These are phyloP conservation scores for Solanum paucissectum DNA, from an alignment of 257 asterid species.

Conservation along the genomic window DNA sequence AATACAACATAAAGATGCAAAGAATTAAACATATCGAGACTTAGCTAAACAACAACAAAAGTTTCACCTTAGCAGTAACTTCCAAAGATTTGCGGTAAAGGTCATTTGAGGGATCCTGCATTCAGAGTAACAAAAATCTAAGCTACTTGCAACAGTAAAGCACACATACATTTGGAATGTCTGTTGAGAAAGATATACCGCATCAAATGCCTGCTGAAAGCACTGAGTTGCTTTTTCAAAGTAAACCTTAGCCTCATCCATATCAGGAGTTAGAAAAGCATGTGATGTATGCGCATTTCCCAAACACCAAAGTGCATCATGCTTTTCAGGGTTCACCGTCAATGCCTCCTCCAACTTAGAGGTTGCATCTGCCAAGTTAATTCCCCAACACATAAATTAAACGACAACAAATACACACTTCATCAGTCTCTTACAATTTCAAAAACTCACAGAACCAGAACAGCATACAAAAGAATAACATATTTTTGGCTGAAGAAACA, in stretches of 20 bases:
- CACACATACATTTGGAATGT: neutral
- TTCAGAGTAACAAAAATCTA: neutral
- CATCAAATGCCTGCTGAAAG: slow-evolving; percentile 63
- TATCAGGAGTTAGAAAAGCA: slow-evolving; percentile 64
- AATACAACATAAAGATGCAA: neutral
- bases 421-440: neutral
- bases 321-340: slow-evolving; percentile 48
- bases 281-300: slow-evolving; percentile 82
- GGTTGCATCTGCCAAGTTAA: slow-evolving; percentile 47
- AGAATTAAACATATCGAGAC: neutral
- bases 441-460: neutral
- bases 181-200: slow-evolving; percentile 25
- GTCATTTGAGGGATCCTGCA: slow-evolving; percentile 80
- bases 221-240: slow-evolving; percentile 51
- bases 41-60: neutral
- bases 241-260: slow-evolving; percentile 46
- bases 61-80: slow-evolving; percentile 62
- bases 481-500: neutral
- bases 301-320: slow-evolving; percentile 76
- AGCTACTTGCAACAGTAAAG: neutral
- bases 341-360: slow-evolving; percentile 84
- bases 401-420: neutral
- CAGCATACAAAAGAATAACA: neutral
- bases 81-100: slow-evolving; percentile 75
- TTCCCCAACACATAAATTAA: neutral